phyloP scores from a whole-genome alignment of 805 yeast species.

The Myxozyma kluyveri region DNA sequence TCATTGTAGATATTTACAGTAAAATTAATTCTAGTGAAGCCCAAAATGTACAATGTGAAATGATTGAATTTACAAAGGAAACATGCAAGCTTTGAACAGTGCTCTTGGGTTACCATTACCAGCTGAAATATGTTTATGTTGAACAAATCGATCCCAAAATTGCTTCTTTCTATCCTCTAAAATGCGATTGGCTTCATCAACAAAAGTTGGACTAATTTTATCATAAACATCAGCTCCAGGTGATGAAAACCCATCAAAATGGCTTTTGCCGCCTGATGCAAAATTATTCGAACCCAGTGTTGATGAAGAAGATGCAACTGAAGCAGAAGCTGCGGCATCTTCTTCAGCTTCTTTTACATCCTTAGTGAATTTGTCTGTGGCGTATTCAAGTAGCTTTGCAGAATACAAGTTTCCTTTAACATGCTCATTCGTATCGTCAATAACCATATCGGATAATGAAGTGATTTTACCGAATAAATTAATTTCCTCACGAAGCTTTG shows the following conservation, averaged over 20 bases:
- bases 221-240: background rate
- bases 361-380: background rate
- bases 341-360: conserved; percentile 1
- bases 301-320: no score
- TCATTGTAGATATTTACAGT: no score
- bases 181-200: background rate
- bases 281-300: conserved; percentile 1
- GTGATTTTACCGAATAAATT: conserved; percentile 1
- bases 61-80: conserved; percentile 11
- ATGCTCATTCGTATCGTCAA: background rate
- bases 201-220: background rate
- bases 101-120: conserved; percentile 22
- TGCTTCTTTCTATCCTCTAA: conserved; percentile 10
- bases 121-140: conserved; percentile 4
- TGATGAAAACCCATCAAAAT: background rate
- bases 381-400: conserved; percentile 4
- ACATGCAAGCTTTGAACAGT: conserved; percentile 9
- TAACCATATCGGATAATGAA: background rate
- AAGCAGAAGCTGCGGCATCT: background rate
- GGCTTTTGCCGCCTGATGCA: background rate
- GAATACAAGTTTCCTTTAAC: conserved; percentile 7
- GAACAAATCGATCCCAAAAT: conserved; percentile 24
- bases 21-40: no score
- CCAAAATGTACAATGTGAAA: no score
- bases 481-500: conserved; percentile 2